Base-by-base conservation (phyloP, 257 asterid species). In the Cinchona pubescens region DNA sequence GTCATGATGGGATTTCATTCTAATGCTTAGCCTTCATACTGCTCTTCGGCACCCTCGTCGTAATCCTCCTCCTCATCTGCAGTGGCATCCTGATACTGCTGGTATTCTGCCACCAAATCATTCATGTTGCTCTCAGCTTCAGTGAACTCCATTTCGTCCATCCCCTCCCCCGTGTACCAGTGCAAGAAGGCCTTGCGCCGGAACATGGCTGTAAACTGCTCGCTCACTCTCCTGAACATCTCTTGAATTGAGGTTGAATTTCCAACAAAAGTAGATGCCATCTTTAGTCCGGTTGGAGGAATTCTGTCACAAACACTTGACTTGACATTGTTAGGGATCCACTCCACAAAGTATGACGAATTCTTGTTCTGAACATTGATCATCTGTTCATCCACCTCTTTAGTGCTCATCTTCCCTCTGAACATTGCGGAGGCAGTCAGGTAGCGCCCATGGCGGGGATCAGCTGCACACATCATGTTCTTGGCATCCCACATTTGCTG, bases 401-500 rank as follows among this genome's bases (percentile, higher is more conserved):
- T 91, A 2, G 97, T 91, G 91, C 96, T 91, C 97, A 91, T 91
- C 78, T 91, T 91, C 12, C 97, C 97, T 25, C 96, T 74, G 87
- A 91, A 91, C 97, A 91, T 91, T 76, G 96, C 97, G 0, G 97
- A 91, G 76, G 91, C 96, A 0, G 97, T 90, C 68, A 91, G 81
- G 88, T 91, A 91, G 65, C 96, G 93, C 16, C 96, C 96, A 15
- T 91, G 97, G 70, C 97, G 92, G 3, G 97, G 97, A 73, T 91
- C 97, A 66, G 97, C 97, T 4, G 97, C 97, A 16, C 97, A 91
- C 97, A 91, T 91, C 97, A 91, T 91, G 91, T 90, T 91, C 88
- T 91, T 91, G 3, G 97, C 67, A 69, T 91, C 97, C 96, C 97
- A 91, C 97, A 91, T 90, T 82, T 91, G 94, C 67, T 91, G 97